Conservation (phyloP, 2,329 filamentous ascomycete genomes). For the Cladophialophora bantiana region DNA sequence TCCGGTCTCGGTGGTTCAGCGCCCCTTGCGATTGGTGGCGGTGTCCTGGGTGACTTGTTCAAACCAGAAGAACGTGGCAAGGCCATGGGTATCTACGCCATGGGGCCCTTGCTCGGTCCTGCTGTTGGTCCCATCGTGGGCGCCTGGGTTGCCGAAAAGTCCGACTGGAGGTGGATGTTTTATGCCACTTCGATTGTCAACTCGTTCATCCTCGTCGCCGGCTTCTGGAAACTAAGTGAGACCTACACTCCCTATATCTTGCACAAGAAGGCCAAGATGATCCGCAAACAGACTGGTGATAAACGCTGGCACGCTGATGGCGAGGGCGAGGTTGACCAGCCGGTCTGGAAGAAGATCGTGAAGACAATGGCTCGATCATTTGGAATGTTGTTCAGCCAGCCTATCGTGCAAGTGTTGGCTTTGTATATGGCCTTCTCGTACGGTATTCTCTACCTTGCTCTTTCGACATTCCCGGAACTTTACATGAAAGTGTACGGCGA, state of each 20-base stretch:
- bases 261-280: constrained; percentile 60
- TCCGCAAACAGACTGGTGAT: constrained; percentile 45
- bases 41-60: constrained; percentile 47
- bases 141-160: constrained; percentile 63
- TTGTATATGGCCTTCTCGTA: constrained; percentile 64
- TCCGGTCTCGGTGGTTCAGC: constrained; percentile 67
- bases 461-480: constrained; percentile 66
- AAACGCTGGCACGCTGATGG: constrained; percentile 43
- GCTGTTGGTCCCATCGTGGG: constrained; percentile 67
- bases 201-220: constrained; percentile 62
- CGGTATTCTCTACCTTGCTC: constrained; percentile 66
- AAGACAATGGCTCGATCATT: constrained; percentile 60
- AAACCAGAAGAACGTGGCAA: constrained; percentile 42
- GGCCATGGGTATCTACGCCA: constrained; percentile 41
- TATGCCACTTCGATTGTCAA: constrained; percentile 67
- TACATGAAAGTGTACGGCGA: constrained; percentile 62
- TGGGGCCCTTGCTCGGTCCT: constrained; percentile 43
- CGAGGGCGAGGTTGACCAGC: constrained; percentile 42
- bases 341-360: constrained; percentile 40
- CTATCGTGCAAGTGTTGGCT: constrained; percentile 63
- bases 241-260: constrained; percentile 69
- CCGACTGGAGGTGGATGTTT: constrained; percentile 43
- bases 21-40: constrained; percentile 59
- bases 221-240: constrained; percentile 65
- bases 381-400: constrained; percentile 61